These are phyloP conservation scores for Podaxis rugospora DNA, from an alignment of 768 basidiomycete genomes.

Conservation along the genomic window DNA sequence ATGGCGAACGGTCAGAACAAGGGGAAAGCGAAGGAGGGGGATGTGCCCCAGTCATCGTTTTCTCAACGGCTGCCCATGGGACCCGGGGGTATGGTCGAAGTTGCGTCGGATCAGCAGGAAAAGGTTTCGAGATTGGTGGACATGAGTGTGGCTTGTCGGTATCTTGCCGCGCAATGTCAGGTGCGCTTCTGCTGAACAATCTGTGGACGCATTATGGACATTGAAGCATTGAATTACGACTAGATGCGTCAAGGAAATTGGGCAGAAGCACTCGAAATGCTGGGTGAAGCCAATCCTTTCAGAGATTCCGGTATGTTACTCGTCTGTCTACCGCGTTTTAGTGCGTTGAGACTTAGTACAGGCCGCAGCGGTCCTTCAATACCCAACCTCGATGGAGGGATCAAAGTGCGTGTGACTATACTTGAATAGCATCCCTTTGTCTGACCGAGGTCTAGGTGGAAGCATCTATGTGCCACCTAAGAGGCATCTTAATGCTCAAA, in stretches of 20 bases:
- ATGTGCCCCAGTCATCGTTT: conserved; percentile 17
- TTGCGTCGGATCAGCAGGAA: conserved; percentile 60
- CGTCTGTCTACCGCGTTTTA: not conserved
- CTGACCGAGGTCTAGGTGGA: conserved; percentile 58
- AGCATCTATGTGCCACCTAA: conserved; percentile 94
- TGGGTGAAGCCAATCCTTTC: conserved; percentile 92
- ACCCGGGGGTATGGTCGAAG: conserved; percentile 65
- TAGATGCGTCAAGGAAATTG: conserved; percentile 87
- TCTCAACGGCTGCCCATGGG: conserved; percentile 59
- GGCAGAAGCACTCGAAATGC: conserved; percentile 86
- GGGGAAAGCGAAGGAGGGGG: conserved; percentile 62
- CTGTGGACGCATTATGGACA: conserved; percentile 2
- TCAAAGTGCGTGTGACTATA: conserved; percentile 59
- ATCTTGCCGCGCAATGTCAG: conserved; percentile 94
- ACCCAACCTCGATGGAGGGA: conserved; percentile 85
- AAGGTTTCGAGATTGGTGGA: conserved; percentile 79
- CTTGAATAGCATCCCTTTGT: not conserved
- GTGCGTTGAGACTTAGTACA: conserved; percentile 18
- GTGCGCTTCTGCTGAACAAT: conserved; percentile 31
- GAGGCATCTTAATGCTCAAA: conserved; percentile 92
- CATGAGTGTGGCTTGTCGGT: conserved; percentile 93
- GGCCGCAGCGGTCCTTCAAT: conserved; percentile 66
- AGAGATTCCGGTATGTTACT: conserved; percentile 51
- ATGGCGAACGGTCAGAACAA: conserved; percentile 42
- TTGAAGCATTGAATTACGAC: conserved; percentile 6